Evolutionary conservation across 2,329 filamentous ascomycete species (phyloP).

Genomic region (Colletotrichum lindemuthianum): DNA sequence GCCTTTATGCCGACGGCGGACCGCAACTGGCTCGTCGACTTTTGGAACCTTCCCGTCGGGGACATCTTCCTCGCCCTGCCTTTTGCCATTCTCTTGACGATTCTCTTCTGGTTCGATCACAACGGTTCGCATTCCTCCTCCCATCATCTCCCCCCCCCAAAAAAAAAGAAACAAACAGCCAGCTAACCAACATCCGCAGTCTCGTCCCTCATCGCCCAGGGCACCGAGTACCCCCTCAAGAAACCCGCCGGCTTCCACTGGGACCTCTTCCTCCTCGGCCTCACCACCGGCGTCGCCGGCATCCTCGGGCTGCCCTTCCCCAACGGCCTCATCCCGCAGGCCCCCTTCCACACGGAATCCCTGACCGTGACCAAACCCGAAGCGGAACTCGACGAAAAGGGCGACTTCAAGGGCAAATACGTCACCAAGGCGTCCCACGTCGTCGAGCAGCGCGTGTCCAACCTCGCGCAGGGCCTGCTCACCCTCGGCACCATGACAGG

Average conservation of each 20-base stretch:
- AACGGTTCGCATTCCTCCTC: slow-evolving; percentile 66
- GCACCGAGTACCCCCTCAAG: slow-evolving; percentile 81
- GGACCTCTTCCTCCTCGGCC: slow-evolving; percentile 83
- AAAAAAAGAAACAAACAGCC: too few relatives aligned
- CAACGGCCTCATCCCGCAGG: slow-evolving; percentile 85
- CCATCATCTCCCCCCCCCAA: too few relatives aligned
- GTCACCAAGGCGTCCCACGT: slow-evolving; percentile 66
- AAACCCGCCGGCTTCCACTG: slow-evolving; percentile 89
- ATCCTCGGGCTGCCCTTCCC: slow-evolving; percentile 82
- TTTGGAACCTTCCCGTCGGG: slow-evolving; percentile 79
- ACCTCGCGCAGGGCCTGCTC: slow-evolving; percentile 80
- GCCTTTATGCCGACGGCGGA: slow-evolving; percentile 82
- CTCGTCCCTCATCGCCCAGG: slow-evolving; percentile 84
- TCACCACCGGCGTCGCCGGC: slow-evolving; percentile 80
- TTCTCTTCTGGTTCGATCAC: slow-evolving; percentile 91
- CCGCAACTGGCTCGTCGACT: slow-evolving; percentile 80
- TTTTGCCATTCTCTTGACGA: slow-evolving; percentile 83
- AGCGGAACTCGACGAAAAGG: slow-evolving; percentile 63
- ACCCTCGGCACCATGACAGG: slow-evolving; percentile 83
- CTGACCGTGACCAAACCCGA: slow-evolving; percentile 72
- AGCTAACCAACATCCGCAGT: slow-evolving; percentile 56
- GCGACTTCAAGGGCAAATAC: slow-evolving; percentile 65
- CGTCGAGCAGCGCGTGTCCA: slow-evolving; percentile 82
- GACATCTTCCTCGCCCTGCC: slow-evolving; percentile 88
- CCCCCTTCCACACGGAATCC: slow-evolving; percentile 82